These are phyloP conservation scores for Choiromyces venosus DNA, from an alignment of 495 filamentous ascomycete species.

Conservation along the genomic window DNA sequence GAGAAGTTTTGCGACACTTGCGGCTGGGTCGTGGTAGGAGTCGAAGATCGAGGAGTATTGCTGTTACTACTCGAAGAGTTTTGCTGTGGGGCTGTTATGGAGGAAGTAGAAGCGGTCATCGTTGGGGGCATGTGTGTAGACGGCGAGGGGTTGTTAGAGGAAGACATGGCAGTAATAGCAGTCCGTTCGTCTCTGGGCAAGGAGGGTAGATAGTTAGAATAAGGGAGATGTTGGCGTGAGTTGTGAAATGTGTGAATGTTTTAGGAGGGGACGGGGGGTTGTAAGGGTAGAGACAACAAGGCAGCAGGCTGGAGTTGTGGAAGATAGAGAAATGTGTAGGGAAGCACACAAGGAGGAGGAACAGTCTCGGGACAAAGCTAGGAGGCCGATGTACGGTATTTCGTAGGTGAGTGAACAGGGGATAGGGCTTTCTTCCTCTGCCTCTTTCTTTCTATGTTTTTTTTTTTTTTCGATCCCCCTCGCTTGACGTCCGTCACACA, in stretches of 20 bases:
- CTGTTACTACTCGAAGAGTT: conserved; percentile 12
- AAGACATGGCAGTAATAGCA: conserved; percentile 8
- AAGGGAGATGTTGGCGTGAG: not conserved
- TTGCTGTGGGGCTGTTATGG: conserved; percentile 14
- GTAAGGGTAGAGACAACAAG: not conserved
- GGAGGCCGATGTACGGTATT: not conserved
- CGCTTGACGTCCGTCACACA: not conserved
- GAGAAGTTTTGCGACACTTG: conserved; percentile 41
- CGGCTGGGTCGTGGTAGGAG: conserved; percentile 29
- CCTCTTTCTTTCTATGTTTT: not conserved
- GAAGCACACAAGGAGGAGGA: not conserved
- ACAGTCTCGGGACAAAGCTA: not conserved
- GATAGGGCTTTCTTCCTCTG: not conserved
- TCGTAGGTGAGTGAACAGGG: not conserved
- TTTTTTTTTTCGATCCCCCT: not conserved
- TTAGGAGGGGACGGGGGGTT: not conserved
- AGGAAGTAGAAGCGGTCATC: conserved; percentile 13
- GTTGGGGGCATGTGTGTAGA: conserved; percentile 9
- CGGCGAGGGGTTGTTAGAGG: conserved; percentile 16
- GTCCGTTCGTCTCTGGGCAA: not conserved
- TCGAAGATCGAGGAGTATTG: conserved; percentile 31
- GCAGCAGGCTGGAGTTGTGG: not conserved
- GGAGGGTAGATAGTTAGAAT: not conserved
- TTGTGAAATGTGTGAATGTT: not conserved
- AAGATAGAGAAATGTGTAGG: not conserved